Base-by-base conservation (phyloP, 148 eudicot genomes). In the Silene conica region DNA sequence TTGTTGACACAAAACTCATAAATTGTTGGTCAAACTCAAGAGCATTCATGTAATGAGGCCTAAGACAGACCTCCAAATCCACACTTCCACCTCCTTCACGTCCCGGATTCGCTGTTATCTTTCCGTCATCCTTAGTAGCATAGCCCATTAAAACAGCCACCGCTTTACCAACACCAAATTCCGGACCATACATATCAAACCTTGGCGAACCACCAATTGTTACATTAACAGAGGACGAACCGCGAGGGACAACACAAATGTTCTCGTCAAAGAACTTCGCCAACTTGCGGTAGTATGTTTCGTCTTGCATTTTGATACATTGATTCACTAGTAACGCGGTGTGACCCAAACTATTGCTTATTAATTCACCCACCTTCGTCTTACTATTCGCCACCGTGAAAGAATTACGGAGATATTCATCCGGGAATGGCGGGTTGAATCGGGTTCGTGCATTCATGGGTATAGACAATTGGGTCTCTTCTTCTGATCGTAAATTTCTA, bases 101-200 rank as follows among this genome's bases (percentile, higher is more conserved):
- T 0, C 95, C 90, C 0, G 92, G 95, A 62, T 84, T 89, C 1
- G 95, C 89, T 9, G 92, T 86, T 21, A 90, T 85, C 85, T 89
- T 92, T 0, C 97, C 95, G 57, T 92, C 92, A 25, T 87, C 89
- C 67, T 92, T 92, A 41, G 86, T 88, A 2, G 86, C 87, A 71
- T 58, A 76, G 0, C 97, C 95, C 9, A 89, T 83, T 12, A 87
- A 69, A 2, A 87, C 82, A 0, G 91, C 89, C 57, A 87, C 28
- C 0, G 95, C 88, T 6, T 22, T 62, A 0, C 97, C 97, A 87
- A 91, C 76, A 65, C 92, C 92, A 55, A 92, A 92, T 63, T 88
- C 89, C 15, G 87, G 89, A 19, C 90, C 90, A 68, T 89, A 92
- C 86, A 87, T 92, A 5, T 90, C 88, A 43, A 92, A 87, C 76